Evolutionary conservation across 805 yeast species (phyloP), one percentile per base, ranked within the genome.

Genomic region (Starmerella gropengiesseri): DNA sequence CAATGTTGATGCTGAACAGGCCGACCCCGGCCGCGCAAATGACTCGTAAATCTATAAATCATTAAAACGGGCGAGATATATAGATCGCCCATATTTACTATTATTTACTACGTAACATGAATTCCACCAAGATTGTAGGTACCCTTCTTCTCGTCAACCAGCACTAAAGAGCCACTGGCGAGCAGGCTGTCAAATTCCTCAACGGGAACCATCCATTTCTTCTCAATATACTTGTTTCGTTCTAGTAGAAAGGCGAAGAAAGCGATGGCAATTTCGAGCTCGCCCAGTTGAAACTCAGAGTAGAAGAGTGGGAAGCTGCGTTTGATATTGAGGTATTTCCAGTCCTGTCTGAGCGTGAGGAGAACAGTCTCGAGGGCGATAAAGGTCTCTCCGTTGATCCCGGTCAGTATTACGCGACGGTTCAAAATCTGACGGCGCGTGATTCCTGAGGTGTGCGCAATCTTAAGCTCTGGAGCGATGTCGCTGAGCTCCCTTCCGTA

Each of bases 91-190:
- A n/a, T n/a, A n/a, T n/a, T n/a, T n/a, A n/a, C n/a, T n/a, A n/a
- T n/a, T n/a, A n/a, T n/a, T n/a, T n/a, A n/a, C n/a, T n/a, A n/a
- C n/a, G n/a, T n/a, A n/a, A n/a, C n/a, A n/a, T n/a, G n/a, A n/a
- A n/a, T n/a, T n/a, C n/a, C n/a, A n/a, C n/a, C n/a, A n/a, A n/a
- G n/a, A n/a, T n/a, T n/a, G n/a, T n/a, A 85, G 44, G 84, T 84
- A 5, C 96, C 96, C 37, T 23, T 12, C 27, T 12, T 23, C 27
- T 23, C 12, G 27, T 23, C 27, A 23, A 23, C 27, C 27, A 23
- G 27, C 27, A 8, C 12, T 8, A 23, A 12, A 7, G 7, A 12
- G 12, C 27, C 11, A 12, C 12, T 7, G 27, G 12, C 12, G 27
- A 23, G 27, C 7, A 23, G 27, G 12, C 12, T 12, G 27, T 23